A percentile compares a stretch with the other conserved stretches of the same genome.
Evolutionary conservation across 352 stramenopile genomes (phyloP).

Genomic region (Globisporangium emineosum): DNA sequence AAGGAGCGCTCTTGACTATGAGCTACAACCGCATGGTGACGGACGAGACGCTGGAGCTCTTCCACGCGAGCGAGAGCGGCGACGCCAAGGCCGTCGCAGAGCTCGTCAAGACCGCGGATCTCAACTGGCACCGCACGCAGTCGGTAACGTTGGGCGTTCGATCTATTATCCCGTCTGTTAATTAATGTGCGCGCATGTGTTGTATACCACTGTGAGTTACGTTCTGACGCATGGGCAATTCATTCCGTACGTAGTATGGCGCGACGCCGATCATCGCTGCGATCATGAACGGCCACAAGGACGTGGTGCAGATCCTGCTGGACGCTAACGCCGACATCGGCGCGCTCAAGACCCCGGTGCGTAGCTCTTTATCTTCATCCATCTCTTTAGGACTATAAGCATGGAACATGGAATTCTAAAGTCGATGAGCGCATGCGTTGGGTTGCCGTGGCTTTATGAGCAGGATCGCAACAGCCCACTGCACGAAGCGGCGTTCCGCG

Average conservation of each 20-base stretch:
- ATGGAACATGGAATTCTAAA: not conserved
- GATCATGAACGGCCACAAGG: constrained; percentile 56
- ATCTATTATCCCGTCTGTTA: too few relatives aligned
- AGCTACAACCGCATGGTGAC: constrained; percentile 64
- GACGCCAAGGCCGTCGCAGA: constrained; percentile 40
- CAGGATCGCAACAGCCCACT: constrained; percentile 77
- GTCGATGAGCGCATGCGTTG: too few relatives aligned
- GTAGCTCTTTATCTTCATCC: not conserved
- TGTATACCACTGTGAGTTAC: too few relatives aligned
- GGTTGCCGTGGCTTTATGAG: too few relatives aligned
- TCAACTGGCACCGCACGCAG: constrained; percentile 74
- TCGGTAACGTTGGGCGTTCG: constrained; percentile 31
- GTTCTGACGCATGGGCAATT: too few relatives aligned
- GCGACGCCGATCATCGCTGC: constrained; percentile 67
- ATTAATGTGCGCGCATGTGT: too few relatives aligned
- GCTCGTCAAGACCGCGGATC: constrained; percentile 46
- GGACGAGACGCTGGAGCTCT: constrained; percentile 54
- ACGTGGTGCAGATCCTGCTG: constrained; percentile 54
- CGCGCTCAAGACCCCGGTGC: constrained; percentile 65
- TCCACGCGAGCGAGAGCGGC: constrained; percentile 51
- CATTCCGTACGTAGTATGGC: constrained; percentile 61
- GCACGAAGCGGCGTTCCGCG: constrained; percentile 62
- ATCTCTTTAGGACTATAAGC: not conserved
- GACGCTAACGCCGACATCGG: constrained; percentile 57
- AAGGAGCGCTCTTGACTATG: constrained; percentile 33